Conservation (phyloP, 1,139 yeast genomes). For the Protomyces inundatus region DNA sequence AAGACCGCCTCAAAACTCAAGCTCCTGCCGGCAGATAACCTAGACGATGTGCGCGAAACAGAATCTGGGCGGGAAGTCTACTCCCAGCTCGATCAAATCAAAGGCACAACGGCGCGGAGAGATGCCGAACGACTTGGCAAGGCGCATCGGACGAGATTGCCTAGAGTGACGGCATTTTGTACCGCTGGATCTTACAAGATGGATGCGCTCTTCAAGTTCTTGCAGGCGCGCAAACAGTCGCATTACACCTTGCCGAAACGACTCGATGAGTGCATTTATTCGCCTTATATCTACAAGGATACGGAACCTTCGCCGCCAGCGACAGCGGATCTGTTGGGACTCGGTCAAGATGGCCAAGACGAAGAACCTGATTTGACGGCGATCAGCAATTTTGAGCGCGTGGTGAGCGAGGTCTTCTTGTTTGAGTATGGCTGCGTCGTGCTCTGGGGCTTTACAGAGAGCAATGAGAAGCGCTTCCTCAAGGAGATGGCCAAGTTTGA, state of each 20-base stretch:
- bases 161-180: constrained; percentile 92
- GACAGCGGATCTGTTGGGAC: constrained; percentile 47
- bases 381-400: constrained; percentile 48
- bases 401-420: constrained; percentile 69
- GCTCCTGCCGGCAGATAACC: constrained; percentile 46
- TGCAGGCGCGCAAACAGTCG: constrained; percentile 66
- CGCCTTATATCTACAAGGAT: constrained; percentile 30
- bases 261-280: constrained; percentile 69
- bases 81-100: constrained; percentile 48
- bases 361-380: constrained; percentile 68
- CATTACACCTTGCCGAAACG: constrained; percentile 71
- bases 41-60: constrained; percentile 28
- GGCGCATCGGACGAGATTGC: constrained; percentile 62
- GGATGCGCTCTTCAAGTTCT: constrained; percentile 80
- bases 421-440: constrained; percentile 95
- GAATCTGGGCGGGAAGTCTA: constrained; percentile 29
- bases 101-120: constrained; percentile 84
- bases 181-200: constrained; percentile 88
- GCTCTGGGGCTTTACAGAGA: constrained; percentile 85
- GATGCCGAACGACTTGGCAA: constrained; percentile 93
- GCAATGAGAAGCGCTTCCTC: constrained; percentile 78
- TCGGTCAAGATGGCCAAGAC: constrained; percentile 56
- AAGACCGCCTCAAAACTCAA: constrained; percentile 62
- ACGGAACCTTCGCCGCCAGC: constrained; percentile 36
- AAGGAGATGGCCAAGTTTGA: constrained; percentile 82